phyloP scores from a whole-genome alignment of 176 grass and related monocot species.

The Melocanna baccifera region DNA sequence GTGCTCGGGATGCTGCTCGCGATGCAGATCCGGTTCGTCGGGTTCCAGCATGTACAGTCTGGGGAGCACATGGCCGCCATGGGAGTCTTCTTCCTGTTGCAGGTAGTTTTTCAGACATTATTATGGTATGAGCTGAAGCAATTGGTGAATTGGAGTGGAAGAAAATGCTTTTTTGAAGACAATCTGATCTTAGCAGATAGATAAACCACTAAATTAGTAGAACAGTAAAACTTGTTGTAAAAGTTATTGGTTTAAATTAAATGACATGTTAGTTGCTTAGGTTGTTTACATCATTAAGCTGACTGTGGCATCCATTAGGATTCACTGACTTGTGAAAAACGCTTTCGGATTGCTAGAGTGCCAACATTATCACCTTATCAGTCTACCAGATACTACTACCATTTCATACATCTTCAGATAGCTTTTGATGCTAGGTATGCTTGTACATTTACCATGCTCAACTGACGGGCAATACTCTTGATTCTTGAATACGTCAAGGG shows the following conservation, averaged over 20 bases:
- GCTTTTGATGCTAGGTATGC: background rate
- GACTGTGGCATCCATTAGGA: background rate
- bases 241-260: background rate
- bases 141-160: background rate
- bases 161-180: background rate
- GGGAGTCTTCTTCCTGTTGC: slow-evolving; percentile 95
- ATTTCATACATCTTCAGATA: background rate
- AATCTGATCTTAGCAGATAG: background rate
- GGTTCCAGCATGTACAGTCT: slow-evolving; percentile 97
- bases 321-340: background rate
- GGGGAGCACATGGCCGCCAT: slow-evolving; percentile 98
- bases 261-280: background rate
- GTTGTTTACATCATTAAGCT: background rate
- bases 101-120: slow-evolving; percentile 39
- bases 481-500: background rate
- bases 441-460: background rate
- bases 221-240: background rate
- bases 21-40: slow-evolving; percentile 98
- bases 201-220: background rate
- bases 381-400: background rate
- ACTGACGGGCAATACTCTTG: background rate
- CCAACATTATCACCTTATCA: background rate
- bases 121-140: background rate
- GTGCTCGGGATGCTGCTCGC: slow-evolving; percentile 86
- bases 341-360: background rate